Evolutionary conservation across 352 stramenopile genomes (phyloP).

Genomic region (Thraustochytrium sp.): DNA sequence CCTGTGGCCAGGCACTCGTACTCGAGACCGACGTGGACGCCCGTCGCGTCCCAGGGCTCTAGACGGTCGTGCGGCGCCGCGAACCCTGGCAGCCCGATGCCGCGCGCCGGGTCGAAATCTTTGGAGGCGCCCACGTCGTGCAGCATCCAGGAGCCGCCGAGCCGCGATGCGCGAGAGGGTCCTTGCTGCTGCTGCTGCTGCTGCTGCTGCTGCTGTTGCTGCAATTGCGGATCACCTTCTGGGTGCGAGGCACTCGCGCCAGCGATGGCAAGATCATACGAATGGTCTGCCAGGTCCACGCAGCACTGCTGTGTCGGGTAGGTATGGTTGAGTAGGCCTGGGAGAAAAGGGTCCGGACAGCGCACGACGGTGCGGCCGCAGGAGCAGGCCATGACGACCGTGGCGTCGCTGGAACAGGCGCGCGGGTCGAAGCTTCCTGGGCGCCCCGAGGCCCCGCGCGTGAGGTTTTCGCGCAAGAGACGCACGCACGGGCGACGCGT

Average conservation of each 20-base stretch:
- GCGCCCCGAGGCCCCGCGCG: background rate
- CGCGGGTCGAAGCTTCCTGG: background rate
- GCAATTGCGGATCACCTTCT: no score
- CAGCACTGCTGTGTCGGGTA: background rate
- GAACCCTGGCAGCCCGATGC: background rate
- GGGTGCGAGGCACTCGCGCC: no score
- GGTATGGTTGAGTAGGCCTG: background rate
- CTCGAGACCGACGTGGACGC: background rate
- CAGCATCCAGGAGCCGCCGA: background rate
- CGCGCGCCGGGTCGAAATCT: background rate
- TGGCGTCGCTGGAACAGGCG: background rate
- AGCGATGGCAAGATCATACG: background rate
- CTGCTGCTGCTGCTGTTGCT: background rate
- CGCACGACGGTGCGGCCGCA: background rate
- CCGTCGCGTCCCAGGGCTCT: background rate
- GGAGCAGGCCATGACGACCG: background rate
- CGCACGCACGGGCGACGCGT: background rate
- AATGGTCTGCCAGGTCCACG: background rate
- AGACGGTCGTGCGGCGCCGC: background rate
- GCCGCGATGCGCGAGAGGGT: background rate
- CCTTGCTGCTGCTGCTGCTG: no score
- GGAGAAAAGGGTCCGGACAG: background rate
- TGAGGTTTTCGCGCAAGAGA: background rate
- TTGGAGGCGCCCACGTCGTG: background rate
- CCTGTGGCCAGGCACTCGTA: background rate